Evolutionary conservation across 345 rosid species (phyloP), one percentile per base, ranked within the genome.

Genomic region (Gossypium thurberi): DNA sequence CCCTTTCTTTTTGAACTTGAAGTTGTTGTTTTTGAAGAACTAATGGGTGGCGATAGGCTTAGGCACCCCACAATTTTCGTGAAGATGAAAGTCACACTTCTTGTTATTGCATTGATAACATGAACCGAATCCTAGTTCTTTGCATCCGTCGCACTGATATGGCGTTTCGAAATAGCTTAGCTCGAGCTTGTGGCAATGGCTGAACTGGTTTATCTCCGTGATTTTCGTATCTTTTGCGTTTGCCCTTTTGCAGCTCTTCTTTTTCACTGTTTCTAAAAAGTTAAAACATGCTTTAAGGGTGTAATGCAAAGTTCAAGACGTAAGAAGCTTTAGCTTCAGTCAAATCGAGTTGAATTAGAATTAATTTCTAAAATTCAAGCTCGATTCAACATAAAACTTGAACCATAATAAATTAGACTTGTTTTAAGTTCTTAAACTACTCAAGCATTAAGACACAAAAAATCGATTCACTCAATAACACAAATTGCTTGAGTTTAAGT

Each of bases 131-230:
- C 67, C 67, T 17, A 37, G 8, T n/a, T 37, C 47, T 40, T 62
- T 62, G 67, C 67, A 62, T 62, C 67, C 67, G 43, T 63, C 67
- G 18, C 67, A 63, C 13, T n/a, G 67, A n/a, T 63, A 63, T 3
- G 67, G 67, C 6, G 14, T 40, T 63, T 17, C 8, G 14, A 13
- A 37, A n/a, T n/a, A 63, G 18, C 25, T 63, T n/a, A 63, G 67
- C 25, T 63, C 25, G 10, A 63, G 23, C 67, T 63, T 63, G 67
- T 63, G 48, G 8, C 14, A 6, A 63, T 63, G 67, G 4, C 48
- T 63, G 12, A 40, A 63, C n/a, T 63, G 67, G 23, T 63, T 12
- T 63, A 37, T 63, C 48, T 63, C 67, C 2, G 48, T 63, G 9
- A 63, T 40, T n/a, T 37, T 63, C 67, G n/a, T 63, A 37, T 28